Evolutionary conservation across 31 red algal species (phyloP).

Genomic region (Odonthalia washingtoniensis): DNA sequence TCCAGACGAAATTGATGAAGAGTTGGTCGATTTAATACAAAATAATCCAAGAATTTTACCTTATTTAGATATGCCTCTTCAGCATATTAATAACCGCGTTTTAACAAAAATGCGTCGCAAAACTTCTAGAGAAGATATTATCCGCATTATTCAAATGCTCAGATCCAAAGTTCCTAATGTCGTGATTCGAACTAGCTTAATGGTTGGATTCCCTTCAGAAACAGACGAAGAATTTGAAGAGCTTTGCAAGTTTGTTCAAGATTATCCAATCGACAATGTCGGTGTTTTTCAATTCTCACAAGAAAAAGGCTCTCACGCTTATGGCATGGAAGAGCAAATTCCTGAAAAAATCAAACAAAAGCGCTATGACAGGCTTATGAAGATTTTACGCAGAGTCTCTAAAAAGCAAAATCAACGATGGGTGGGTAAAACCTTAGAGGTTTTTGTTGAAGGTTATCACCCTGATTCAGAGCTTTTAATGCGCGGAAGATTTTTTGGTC

Average conservation of each 20-base stretch:
- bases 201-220: constrained; percentile 82
- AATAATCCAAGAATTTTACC: neutral
- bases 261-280: constrained; percentile 54
- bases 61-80: constrained; percentile 29
- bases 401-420: neutral
- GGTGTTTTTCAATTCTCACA: constrained; percentile 74
- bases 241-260: constrained; percentile 51
- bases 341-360: constrained; percentile 20
- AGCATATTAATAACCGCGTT: constrained; percentile 53
- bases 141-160: constrained; percentile 34
- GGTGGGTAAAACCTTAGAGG: constrained; percentile 1
- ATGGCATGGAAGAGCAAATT: constrained; percentile 1
- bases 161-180: constrained; percentile 25
- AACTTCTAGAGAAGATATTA: constrained; percentile 59
- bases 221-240: constrained; percentile 72
- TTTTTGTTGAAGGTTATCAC: constrained; percentile 4
- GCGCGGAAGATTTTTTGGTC: constrained; percentile 6
- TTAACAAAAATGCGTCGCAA: constrained; percentile 69
- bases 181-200: constrained; percentile 65
- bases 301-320: constrained; percentile 52
- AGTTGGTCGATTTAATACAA: constrained; percentile 13
- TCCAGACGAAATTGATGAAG: constrained; percentile 22
- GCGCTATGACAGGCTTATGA: constrained; percentile 15
- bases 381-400: neutral
- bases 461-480: neutral